These are phyloP conservation scores for Microbotryum silenes-acaulis DNA, from an alignment of 1,284 basidiomycete species.

Conservation along the genomic window DNA sequence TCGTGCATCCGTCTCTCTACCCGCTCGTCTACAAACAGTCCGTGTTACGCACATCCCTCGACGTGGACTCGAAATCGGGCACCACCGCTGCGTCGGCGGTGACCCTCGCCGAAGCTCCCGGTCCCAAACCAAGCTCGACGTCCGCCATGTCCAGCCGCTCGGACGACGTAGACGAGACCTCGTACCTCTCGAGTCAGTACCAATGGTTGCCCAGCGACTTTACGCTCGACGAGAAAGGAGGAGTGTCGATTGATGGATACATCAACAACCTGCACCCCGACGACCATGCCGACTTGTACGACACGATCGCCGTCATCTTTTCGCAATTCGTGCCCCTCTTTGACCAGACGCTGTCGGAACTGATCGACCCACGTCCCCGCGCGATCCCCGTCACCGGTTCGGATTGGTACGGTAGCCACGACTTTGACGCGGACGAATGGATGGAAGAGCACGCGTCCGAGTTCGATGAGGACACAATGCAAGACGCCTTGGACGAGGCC, in stretches of 20 bases:
- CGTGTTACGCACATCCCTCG: too few relatives aligned
- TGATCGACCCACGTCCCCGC: constrained; percentile 27
- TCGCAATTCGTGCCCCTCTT: constrained; percentile 48
- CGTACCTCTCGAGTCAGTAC: not conserved
- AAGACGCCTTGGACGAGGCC: too few relatives aligned
- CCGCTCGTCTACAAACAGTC: constrained; percentile 45
- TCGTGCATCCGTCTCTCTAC: constrained; percentile 49
- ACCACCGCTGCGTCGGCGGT: constrained; percentile 6
- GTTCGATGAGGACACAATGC: not conserved
- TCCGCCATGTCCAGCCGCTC: constrained; percentile 4
- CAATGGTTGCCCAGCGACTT: constrained; percentile 49
- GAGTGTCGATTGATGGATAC: constrained; percentile 40
- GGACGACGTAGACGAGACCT: not conserved
- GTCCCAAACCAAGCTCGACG: not conserved
- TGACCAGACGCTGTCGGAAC: constrained; percentile 50
- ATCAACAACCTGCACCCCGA: constrained; percentile 53
- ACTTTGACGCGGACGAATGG: not conserved
- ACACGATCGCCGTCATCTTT: constrained; percentile 42
- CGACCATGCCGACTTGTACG: constrained; percentile 40
- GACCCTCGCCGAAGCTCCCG: not conserved
- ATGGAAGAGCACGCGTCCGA: constrained; percentile 5
- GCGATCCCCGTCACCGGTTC: not conserved
- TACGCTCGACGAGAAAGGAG: constrained; percentile 39
- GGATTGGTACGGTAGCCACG: not conserved
- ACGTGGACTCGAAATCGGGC: not conserved